phyloP scores from a whole-genome alignment of 345 rosid genomes.

The Carallia brachiata region DNA sequence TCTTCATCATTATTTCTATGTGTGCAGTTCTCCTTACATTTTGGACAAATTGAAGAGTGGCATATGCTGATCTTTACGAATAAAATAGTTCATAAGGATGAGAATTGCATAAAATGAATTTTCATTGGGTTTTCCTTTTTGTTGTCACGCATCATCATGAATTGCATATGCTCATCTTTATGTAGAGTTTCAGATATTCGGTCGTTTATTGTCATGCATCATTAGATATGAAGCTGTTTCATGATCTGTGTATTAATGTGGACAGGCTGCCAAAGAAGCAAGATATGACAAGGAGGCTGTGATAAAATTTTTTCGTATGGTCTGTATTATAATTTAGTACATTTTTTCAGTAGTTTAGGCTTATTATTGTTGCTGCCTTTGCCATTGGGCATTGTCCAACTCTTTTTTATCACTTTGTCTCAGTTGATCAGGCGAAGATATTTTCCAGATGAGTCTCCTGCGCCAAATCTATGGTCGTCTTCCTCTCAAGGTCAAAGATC shows the following conservation, averaged over 20 bases:
- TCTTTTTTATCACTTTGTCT: conserved; percentile 10
- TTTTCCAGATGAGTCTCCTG: conserved; percentile 77
- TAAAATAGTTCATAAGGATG: no score
- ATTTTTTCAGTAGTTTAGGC: neutral
- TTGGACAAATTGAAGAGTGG: no score
- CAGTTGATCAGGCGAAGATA: conserved; percentile 97
- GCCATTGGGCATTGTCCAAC: conserved; percentile 7
- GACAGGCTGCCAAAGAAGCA: conserved; percentile 94
- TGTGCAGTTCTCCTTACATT: no score
- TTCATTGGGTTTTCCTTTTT: no score
- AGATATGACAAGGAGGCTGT: conserved; percentile 95
- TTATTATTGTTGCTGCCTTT: neutral
- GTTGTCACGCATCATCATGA: no score
- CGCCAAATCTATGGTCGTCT: conserved; percentile 78
- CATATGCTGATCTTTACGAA: no score
- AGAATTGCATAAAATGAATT: no score
- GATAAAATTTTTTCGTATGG: conserved; percentile 75
- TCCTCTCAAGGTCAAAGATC: conserved; percentile 52
- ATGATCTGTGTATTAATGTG: conserved; percentile 18
- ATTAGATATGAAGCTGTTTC: neutral
- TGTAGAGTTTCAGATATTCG: no score
- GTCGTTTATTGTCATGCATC: neutral
- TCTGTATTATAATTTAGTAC: conserved; percentile 31
- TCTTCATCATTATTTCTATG: no score
- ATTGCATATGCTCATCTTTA: no score